phyloP scores from a whole-genome alignment of 2,329 filamentous ascomycete genomes.

The Botrytis fabae region DNA sequence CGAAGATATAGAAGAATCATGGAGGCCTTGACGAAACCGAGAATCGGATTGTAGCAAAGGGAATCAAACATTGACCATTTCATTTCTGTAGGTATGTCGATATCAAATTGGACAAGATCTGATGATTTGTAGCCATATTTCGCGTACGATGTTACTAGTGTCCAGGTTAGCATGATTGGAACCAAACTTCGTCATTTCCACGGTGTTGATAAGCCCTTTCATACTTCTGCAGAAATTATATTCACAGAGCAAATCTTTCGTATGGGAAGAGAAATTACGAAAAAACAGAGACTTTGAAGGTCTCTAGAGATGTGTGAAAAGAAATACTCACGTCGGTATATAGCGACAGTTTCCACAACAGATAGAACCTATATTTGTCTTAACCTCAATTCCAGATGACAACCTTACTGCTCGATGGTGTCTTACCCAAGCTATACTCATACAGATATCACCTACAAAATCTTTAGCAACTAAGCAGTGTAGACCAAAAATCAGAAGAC shows the following conservation, averaged over 20 bases:
- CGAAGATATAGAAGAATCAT: conserved; percentile 48
- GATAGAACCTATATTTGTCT: conserved; percentile 23
- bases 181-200: not conserved
- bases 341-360: conserved; percentile 16
- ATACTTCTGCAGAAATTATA: not conserved
- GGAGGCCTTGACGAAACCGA: conserved; percentile 49
- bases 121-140: conserved; percentile 29
- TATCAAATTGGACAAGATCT: conserved; percentile 18
- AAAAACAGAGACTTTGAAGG: not conserved
- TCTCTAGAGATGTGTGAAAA: not conserved
- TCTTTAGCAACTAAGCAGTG: not conserved
- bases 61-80: conserved; percentile 38
- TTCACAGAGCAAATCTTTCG: not conserved
- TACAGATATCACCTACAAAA: conserved; percentile 28
- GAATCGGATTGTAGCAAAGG: conserved; percentile 47
- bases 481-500: not conserved
- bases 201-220: not conserved
- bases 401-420: not conserved
- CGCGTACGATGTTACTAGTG: conserved; percentile 27
- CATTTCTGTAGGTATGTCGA: not conserved
- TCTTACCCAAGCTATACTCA: conserved; percentile 27
- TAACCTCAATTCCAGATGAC: conserved; percentile 13
- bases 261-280: not conserved
- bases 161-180: not conserved
- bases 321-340: conserved; percentile 16